These are phyloP conservation scores for Suhomyces vadensis DNA, from an alignment of 805 yeast species.

Conservation along the genomic window DNA sequence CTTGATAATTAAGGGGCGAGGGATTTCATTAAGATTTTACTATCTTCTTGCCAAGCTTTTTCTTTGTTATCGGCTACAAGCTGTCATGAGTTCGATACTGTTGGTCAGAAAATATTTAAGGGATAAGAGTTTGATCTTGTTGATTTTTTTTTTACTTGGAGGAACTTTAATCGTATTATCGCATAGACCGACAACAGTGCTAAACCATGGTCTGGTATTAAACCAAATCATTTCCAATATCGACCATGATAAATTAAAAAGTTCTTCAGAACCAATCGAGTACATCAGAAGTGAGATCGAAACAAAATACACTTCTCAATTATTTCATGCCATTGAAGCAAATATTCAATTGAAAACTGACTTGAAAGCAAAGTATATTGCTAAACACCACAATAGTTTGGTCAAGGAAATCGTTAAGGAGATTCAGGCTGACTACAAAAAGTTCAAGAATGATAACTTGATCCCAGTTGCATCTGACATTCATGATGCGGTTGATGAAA, in stretches of 20 bases:
- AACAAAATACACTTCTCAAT: conserved; percentile 8
- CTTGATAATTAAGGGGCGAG: too few species aligned
- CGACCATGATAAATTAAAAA: neutral
- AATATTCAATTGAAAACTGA: conserved; percentile 2
- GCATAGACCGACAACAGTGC: neutral
- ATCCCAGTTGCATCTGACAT: conserved; percentile 6
- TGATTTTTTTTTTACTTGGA: neutral
- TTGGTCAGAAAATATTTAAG: neutral
- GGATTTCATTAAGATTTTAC: neutral
- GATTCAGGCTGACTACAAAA: neutral
- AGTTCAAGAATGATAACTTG: neutral
- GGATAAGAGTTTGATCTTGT: neutral
- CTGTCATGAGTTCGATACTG: conserved; percentile 1
- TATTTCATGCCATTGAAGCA: conserved; percentile 7
- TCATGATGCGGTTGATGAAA: conserved; percentile 2
- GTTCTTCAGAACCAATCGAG: conserved; percentile 8
- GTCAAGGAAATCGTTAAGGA: neutral
- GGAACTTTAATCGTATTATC: neutral
- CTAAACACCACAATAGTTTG: conserved; percentile 1
- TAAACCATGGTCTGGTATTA: neutral
- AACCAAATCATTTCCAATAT: neutral
- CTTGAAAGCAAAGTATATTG: conserved; percentile 4
- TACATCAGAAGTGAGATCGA: conserved; percentile 7
- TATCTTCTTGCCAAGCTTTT: neutral
- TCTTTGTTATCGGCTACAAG: neutral